Evolutionary conservation across 2,329 filamentous ascomycete genomes (phyloP).

Genomic region (Paramyrothecium sp.): DNA sequence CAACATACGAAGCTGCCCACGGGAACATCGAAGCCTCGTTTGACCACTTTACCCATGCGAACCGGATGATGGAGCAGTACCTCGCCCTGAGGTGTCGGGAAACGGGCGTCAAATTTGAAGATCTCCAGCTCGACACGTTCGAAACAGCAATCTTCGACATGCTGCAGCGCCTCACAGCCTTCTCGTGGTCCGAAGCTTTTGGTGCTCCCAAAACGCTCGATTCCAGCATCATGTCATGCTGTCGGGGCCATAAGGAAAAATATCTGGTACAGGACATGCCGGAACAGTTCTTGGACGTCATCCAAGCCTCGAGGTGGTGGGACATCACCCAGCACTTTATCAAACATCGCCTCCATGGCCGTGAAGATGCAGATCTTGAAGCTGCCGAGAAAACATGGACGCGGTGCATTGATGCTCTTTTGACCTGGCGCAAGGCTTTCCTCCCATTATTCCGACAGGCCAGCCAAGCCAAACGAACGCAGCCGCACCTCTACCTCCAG

Average conservation of each 20-base stretch:
- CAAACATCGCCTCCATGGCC: conserved; percentile 1
- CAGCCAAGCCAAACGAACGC: conserved; percentile 3
- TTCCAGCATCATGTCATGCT: conserved; percentile 2
- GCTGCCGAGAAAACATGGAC: conserved; percentile 5
- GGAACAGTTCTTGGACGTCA: conserved; percentile 12
- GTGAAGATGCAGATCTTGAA: no score
- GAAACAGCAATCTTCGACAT: conserved; percentile 11
- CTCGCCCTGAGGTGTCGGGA: conserved; percentile 12
- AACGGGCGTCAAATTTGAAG: neutral
- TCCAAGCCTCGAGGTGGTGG: conserved; percentile 15
- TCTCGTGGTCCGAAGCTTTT: conserved; percentile 14
- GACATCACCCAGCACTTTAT: conserved; percentile 14
- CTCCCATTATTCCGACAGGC: conserved; percentile 10
- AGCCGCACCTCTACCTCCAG: conserved; percentile 10
- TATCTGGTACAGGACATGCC: conserved; percentile 13
- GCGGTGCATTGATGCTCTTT: conserved; percentile 5
- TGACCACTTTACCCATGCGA: conserved; percentile 14
- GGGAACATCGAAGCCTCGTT: conserved; percentile 14
- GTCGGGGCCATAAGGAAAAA: conserved; percentile 6
- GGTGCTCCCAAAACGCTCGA: conserved; percentile 6
- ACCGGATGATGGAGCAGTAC: conserved; percentile 16
- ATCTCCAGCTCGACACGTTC: neutral
- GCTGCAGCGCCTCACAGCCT: conserved; percentile 17
- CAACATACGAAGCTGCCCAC: conserved; percentile 17
- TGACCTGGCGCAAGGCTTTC: conserved; percentile 15